Base-by-base conservation (phyloP, 768 basidiomycete species). In the Chalciporus sphaerocephalus region DNA sequence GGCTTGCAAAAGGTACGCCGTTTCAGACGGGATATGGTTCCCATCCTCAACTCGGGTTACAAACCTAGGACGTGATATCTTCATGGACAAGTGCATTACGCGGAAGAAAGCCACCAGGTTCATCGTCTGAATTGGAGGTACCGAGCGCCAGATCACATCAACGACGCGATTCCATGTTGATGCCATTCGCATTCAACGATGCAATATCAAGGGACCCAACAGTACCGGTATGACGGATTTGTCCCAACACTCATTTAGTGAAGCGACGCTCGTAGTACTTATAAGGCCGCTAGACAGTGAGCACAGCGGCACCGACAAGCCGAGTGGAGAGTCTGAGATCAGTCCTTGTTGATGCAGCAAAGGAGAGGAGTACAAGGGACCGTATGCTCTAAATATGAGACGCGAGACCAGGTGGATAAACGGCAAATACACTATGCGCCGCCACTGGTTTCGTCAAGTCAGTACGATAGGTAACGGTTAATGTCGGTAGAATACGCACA, bases 401-500 rank as follows among this genome's bases (percentile, higher is more conserved):
- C 46, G 51, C 27, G 33, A 46, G 34, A 43, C 32, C 18, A 24
- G 36, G 42, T 9, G 38, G 47, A 55, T 21, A 21, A 47, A 47
- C 33, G 34, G 51, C 36, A 60, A 55, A 59, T 52, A 59, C 27
- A 24, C 69, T 75, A 90, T 71, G 87, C 87, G 35, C 87, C 88
- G 66, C 88, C 88, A 47, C 88, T 90, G 69, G 47, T 27, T 22
- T 33, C 32, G 35, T 42, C 39, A 7, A 33, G 40, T 59, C 48
- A 58, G 74, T 44, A 69, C 61, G 48, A 39, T 35, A 23, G 35
- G 27, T 36, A 15, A 18, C 9, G 6, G 3, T 5, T 13, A 23
- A 15, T 18, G 41, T 35, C 25, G 37, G 5, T 27, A 42, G 27
- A 20, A 22, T 38, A 91, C 93, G 60, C 79, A 96, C 93, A 96